Base-by-base conservation (phyloP, 2,329 filamentous ascomycete genomes). In the Nectriaceae sp. region DNA sequence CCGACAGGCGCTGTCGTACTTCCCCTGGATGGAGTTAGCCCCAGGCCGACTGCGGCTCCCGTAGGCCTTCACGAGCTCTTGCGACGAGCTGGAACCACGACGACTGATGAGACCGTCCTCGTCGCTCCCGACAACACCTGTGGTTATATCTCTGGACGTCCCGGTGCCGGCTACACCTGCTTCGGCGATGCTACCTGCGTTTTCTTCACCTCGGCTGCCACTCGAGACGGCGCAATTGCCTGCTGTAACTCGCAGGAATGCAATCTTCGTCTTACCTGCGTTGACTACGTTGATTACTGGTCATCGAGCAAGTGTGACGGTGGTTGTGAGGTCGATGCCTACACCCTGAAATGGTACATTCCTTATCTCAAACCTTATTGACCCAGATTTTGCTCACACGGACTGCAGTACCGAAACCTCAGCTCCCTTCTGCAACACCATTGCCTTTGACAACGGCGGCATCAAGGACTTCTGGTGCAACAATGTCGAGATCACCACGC, bases 61-160 rank as follows among this genome's bases (percentile, higher is more conserved):
- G 61, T 6, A 16, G 33, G 52, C 11, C 45, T 69, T 21, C 59
- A 63, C n/a, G 66, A 69, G 16, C 56, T 72, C 11, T 61, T 54
- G n/a, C 56, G 54, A 48, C 50, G 54, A 42, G 64, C 24, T 67
- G 57, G 11, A 6, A 56, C 66, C 64, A 47, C 61, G 13, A 21
- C 37, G 11, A 21, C 37, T 6, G 64, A 40, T 45, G 50, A 54
- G 16, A 73, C 67, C 0, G 67, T 74, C 21, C 65, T 77, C n/a
- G 59, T 75, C 45, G 77, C 70, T 11, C 72, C 74, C 2, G 75
- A 79, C 56, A 76, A 76, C 50, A 78, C 74, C 0, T 80, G 78
- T 49, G 78, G 77, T 53, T 80, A 69, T 57, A 61, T 80, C 33
- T 68, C 66, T 22, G 77, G 71, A 24, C 65, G 63, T 21, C 46